A percentile compares a stretch with the other conserved stretches of the same genome.
phyloP scores from a whole-genome alignment of 148 eudicot genomes.

The Limonium bicolor region DNA sequence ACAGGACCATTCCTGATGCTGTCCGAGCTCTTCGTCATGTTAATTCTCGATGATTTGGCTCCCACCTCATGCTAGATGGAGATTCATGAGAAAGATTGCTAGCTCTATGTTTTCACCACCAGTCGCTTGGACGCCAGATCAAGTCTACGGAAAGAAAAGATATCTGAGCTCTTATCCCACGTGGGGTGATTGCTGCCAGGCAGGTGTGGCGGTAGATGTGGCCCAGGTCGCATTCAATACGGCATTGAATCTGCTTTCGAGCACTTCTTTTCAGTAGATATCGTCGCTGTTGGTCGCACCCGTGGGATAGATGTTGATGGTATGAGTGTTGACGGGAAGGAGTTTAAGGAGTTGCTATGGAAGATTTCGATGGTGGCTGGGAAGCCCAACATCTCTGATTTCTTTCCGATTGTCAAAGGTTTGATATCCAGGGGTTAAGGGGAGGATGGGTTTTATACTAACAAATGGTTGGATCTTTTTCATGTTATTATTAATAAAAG shows the following conservation, averaged over 20 bases:
- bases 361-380: background rate
- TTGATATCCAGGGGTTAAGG: background rate
- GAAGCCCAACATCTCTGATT: constrained; percentile 1
- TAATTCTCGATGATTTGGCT: too few species aligned
- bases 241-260: background rate
- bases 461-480: background rate
- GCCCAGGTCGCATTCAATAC: constrained; percentile 1
- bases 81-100: background rate
- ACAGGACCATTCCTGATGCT: background rate
- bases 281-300: too few species aligned
- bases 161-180: background rate
- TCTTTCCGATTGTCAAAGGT: background rate
- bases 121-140: background rate
- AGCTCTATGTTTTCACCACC: background rate
- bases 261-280: background rate
- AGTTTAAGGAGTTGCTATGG: background rate
- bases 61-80: too few species aligned
- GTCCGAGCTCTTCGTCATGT: background rate
- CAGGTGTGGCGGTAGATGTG: background rate
- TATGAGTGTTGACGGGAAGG: background rate
- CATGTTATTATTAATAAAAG: background rate
- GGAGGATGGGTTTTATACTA: background rate
- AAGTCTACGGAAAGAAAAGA: background rate
- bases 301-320: background rate
- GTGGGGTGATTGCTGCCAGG: background rate